phyloP scores from a whole-genome alignment of 1,139 yeast genomes.

The Candida glucosophila region DNA sequence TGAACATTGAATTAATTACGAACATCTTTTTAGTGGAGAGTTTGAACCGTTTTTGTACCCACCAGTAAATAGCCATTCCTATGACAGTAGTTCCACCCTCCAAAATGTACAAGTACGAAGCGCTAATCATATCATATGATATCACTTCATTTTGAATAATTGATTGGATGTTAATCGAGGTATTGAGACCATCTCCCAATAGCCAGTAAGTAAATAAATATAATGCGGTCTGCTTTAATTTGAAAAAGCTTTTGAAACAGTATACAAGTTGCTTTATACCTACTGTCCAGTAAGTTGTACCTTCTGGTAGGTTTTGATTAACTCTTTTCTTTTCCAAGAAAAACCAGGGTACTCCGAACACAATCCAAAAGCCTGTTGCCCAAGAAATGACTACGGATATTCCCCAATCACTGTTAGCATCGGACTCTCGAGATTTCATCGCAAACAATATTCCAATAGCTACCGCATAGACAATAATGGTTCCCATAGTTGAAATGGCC shows the following conservation, averaged over 20 bases:
- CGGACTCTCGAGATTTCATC: slow-evolving; percentile 3
- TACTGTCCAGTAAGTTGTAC: slow-evolving; percentile 1
- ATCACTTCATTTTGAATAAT: slow-evolving; percentile 5
- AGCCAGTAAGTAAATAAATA: slow-evolving; percentile 6
- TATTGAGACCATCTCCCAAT: slow-evolving; percentile 6
- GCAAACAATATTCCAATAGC: slow-evolving; percentile 4
- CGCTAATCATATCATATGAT: slow-evolving; percentile 6
- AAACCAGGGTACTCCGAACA: slow-evolving; percentile 6
- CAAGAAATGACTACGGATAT: slow-evolving; percentile 3
- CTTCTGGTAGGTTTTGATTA: slow-evolving; percentile 1
- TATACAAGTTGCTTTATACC: slow-evolving; percentile 2
- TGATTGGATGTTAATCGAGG: slow-evolving; percentile 5
- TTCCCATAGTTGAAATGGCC: slow-evolving; percentile 4
- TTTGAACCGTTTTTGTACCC: slow-evolving; percentile 3
- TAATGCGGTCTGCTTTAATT: slow-evolving; percentile 4
- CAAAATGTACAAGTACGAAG: slow-evolving; percentile 2
- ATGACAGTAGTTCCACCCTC: slow-evolving; percentile 3
- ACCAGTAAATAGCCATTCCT: slow-evolving; percentile 5
- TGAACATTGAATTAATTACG: slow-evolving; percentile 3
- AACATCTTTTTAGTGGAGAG: slow-evolving; percentile 4
- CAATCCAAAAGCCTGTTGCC: slow-evolving; percentile 5
- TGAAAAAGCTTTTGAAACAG: slow-evolving; percentile 3
- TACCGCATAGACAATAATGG: slow-evolving; percentile 3
- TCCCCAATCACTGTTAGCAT: slow-evolving; percentile 4
- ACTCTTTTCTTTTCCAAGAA: slow-evolving; percentile 5